phyloP scores from a whole-genome alignment of 805 yeast genomes.

The Barnettozyma siamensis region DNA sequence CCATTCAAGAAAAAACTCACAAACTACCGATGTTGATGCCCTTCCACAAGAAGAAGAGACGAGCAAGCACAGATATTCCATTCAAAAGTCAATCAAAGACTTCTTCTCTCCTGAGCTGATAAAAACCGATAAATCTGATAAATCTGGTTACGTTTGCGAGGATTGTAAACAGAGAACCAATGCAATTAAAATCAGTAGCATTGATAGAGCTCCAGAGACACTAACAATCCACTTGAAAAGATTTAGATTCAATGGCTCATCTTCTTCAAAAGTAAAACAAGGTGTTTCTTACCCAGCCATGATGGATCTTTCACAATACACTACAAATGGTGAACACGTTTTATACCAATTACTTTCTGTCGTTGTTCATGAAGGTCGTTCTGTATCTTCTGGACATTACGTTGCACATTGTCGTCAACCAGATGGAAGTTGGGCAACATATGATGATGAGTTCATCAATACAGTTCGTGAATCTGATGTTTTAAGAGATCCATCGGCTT shows the following conservation, averaged over 20 bases:
- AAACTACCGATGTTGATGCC: constrained; percentile 4
- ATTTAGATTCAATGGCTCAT: constrained; percentile 78
- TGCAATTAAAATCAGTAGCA: constrained; percentile 70
- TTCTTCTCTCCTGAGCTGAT: constrained; percentile 81
- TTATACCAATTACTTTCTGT: constrained; percentile 74
- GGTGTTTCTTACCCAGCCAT: constrained; percentile 75
- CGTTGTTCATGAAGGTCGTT: constrained; percentile 91
- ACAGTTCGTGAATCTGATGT: constrained; percentile 67
- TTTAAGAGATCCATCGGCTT: constrained; percentile 80
- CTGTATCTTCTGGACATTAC: constrained; percentile 90
- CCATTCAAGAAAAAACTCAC: constrained; percentile 18
- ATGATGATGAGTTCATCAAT: constrained; percentile 88
- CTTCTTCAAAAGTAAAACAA: constrained; percentile 82
- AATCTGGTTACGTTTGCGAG: constrained; percentile 83
- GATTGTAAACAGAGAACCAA: constrained; percentile 71
- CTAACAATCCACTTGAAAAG: constrained; percentile 82
- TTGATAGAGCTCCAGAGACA: constrained; percentile 83
- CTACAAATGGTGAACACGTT: constrained; percentile 40
- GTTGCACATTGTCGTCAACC: constrained; percentile 89
- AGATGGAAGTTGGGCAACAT: constrained; percentile 86
- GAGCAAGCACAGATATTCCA: constrained; percentile 43
- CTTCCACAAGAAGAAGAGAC: constrained; percentile 14
- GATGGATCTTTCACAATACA: constrained; percentile 65
- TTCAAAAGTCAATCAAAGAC: constrained; percentile 70
- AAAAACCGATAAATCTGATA: constrained; percentile 58